Percentiles rank a stretch among this genome's conserved stretches.
Conservation (phyloP, 129 eudicot genomes). For the Artemisia annua region DNA sequence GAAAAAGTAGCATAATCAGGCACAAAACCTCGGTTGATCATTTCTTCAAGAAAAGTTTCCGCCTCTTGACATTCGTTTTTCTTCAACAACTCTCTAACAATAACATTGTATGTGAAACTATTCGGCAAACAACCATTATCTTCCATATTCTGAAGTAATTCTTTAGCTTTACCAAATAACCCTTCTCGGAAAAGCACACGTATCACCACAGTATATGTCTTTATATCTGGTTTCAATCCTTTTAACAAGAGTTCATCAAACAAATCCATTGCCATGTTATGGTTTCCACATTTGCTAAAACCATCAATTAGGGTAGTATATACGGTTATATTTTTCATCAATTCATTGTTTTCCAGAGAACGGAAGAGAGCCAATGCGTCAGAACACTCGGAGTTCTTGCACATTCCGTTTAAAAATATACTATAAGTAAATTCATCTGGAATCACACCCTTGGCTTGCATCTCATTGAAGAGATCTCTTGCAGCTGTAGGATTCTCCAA, state of each 20-base stretch:
- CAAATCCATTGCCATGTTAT: conserved; percentile 20
- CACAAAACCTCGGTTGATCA: conserved; percentile 26
- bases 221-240: conserved; percentile 29
- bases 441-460: conserved; percentile 27
- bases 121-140: conserved; percentile 29
- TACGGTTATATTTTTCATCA: conserved; percentile 3
- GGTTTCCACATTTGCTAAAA: conserved; percentile 29
- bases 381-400: conserved; percentile 1
- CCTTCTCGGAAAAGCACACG: conserved; percentile 22
- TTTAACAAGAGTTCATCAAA: conserved; percentile 20
- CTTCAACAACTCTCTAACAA: conserved; percentile 26
- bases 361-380: conserved; percentile 37
- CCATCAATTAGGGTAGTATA: conserved; percentile 33
- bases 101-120: conserved; percentile 28
- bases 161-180: conserved; percentile 27
- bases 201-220: conserved; percentile 31
- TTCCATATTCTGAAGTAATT: conserved; percentile 25
- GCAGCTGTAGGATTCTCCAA: conserved; percentile 11
- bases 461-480: conserved; percentile 24
- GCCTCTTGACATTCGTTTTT: conserved; percentile 20
- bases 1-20: conserved; percentile 30
- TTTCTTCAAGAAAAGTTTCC: conserved; percentile 25
- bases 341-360: conserved; percentile 16
- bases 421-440: conserved; percentile 23
- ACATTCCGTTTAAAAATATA: conserved; percentile 29